A percentile compares a stretch with the other conserved stretches of the same genome.
These are phyloP conservation scores for Ustilago curta DNA, from an alignment of 1,284 basidiomycete species.

Conservation along the genomic window DNA sequence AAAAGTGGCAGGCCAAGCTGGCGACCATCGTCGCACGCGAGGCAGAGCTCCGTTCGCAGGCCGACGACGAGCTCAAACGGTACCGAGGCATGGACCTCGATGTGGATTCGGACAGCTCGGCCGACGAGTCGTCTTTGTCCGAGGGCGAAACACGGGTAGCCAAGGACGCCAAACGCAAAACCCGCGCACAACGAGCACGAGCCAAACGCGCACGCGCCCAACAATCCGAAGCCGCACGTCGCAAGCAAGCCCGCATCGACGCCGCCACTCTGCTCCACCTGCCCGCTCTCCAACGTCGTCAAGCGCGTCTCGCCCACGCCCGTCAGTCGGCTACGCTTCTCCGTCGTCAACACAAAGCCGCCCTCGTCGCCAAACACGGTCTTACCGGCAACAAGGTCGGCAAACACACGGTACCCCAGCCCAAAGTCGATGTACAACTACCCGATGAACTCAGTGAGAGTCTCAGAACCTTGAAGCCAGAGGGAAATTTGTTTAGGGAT, in stretches of 20 bases:
- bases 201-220: slow-evolving; percentile 40
- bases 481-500: slow-evolving; percentile 92
- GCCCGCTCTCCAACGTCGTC: slow-evolving; percentile 38
- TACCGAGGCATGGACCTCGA: slow-evolving; percentile 54
- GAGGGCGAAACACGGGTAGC: too few species aligned
- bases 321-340: slow-evolving; percentile 34
- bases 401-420: slow-evolving; percentile 45
- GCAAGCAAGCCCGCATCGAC: slow-evolving; percentile 48
- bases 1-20: slow-evolving; percentile 30
- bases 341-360: slow-evolving; percentile 38
- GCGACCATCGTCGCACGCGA: slow-evolving; percentile 42
- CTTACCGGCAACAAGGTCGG: slow-evolving; percentile 54
- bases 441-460: slow-evolving; percentile 91
- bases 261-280: slow-evolving; percentile 46
- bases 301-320: slow-evolving; percentile 25
- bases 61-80: slow-evolving; percentile 26
- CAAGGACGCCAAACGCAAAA: slow-evolving; percentile 52
- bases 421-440: slow-evolving; percentile 79
- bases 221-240: slow-evolving; percentile 21
- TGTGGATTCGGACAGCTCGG: too few species aligned
- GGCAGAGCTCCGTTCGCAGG: slow-evolving; percentile 23
- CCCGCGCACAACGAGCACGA: slow-evolving; percentile 46
- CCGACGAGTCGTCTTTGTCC: too few species aligned
- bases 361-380: slow-evolving; percentile 38
- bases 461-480: slow-evolving; percentile 85